These are phyloP conservation scores for Lathyrus aphaca DNA, from an alignment of 306 rosid genomes.

Conservation along the genomic window DNA sequence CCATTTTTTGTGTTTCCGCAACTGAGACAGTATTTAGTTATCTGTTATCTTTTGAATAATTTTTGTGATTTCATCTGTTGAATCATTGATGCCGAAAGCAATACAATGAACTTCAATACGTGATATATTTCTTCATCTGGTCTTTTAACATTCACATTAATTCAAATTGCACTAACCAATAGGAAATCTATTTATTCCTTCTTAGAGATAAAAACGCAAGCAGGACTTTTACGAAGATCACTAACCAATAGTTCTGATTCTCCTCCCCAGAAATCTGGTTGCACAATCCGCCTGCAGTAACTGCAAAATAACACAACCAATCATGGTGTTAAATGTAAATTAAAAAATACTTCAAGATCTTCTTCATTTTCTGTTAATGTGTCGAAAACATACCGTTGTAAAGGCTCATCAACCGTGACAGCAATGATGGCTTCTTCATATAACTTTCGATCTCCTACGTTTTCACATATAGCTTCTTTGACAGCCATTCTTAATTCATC, in stretches of 20 bases:
- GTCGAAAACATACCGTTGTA: slow-evolving; percentile 61
- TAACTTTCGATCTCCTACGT: slow-evolving; percentile 57
- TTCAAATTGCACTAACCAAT: neutral
- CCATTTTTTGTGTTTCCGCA: no score
- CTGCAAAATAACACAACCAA: slow-evolving; percentile 47
- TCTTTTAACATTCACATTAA: slow-evolving; percentile 13
- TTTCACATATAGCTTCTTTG: slow-evolving; percentile 81
- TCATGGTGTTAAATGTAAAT: neutral
- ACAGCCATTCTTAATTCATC: slow-evolving; percentile 93
- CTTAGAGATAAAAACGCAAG: neutral
- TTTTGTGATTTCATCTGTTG: neutral
- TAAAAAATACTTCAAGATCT: slow-evolving; percentile 25
- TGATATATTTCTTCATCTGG: no score
- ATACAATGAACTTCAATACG: no score
- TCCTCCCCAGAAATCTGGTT: slow-evolving; percentile 97
- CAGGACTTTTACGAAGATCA: slow-evolving; percentile 33
- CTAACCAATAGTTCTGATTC: slow-evolving; percentile 93
- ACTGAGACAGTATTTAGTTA: no score
- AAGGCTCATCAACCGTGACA: slow-evolving; percentile 82
- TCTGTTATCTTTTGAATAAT: neutral
- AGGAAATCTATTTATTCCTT: slow-evolving; percentile 19
- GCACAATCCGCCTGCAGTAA: slow-evolving; percentile 81
- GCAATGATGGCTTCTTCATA: slow-evolving; percentile 85
- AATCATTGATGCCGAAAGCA: neutral
- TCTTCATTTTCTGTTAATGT: slow-evolving; percentile 31